Percentiles rank a stretch among this genome's conserved stretches.
Conservation (phyloP, 495 filamentous ascomycete species). For the Clavariopsis aquatica region DNA sequence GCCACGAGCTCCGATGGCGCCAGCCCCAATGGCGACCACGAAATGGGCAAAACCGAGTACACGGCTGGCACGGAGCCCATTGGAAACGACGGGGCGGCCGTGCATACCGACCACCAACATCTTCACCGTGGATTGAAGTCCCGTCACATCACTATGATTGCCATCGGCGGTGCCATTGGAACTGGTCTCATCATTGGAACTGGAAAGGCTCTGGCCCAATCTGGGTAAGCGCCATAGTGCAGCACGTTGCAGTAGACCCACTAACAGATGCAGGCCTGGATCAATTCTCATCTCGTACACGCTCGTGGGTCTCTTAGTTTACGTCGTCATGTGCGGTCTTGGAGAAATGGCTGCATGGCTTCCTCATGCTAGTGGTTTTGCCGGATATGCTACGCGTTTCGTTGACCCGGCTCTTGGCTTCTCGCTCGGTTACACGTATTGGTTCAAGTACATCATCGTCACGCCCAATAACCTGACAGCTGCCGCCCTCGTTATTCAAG, state of each 20-base stretch:
- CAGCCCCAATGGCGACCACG: conserved; percentile 20
- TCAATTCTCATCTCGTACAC: conserved; percentile 69
- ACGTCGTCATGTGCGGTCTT: conserved; percentile 60
- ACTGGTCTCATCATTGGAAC: conserved; percentile 67
- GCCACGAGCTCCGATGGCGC: conserved; percentile 19
- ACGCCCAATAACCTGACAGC: conserved; percentile 80
- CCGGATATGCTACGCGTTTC: conserved; percentile 62
- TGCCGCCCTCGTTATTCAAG: conserved; percentile 67
- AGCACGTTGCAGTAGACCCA: too few species aligned
- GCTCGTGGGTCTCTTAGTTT: conserved; percentile 61
- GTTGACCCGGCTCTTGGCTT: conserved; percentile 66
- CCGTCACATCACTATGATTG: conserved; percentile 77
- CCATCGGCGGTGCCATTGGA: conserved; percentile 81
- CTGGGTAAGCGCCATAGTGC: conserved; percentile 54
- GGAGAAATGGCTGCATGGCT: conserved; percentile 67
- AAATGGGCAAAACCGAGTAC: conserved; percentile 28
- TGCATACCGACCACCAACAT: conserved; percentile 28
- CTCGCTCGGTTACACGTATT: conserved; percentile 55
- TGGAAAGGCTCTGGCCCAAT: conserved; percentile 62
- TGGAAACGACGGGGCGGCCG: conserved; percentile 20
- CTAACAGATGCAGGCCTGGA: conserved; percentile 53
- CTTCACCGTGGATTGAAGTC: conserved; percentile 65
- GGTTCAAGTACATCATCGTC: conserved; percentile 70
- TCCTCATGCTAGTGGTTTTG: conserved; percentile 58
- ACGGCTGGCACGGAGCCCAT: not conserved